phyloP scores from a whole-genome alignment of 2,329 filamentous ascomycete genomes.

The Claviceps spartinae region DNA sequence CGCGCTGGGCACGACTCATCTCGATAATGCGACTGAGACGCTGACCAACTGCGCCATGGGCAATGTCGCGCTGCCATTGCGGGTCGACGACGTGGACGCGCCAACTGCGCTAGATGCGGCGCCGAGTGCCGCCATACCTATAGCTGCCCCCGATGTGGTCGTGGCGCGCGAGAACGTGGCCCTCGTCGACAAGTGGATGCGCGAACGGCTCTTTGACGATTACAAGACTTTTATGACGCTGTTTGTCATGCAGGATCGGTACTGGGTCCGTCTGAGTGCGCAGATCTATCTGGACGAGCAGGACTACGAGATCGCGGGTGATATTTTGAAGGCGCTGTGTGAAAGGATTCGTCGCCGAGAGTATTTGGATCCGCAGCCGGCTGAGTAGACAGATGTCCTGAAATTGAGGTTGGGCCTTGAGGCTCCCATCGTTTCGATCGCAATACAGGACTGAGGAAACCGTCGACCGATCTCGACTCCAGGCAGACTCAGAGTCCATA shows the following conservation, averaged over 20 bases:
- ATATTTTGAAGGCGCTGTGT: constrained; percentile 38
- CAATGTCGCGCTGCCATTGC: constrained; percentile 61
- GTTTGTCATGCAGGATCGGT: constrained; percentile 43
- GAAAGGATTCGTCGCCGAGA: constrained; percentile 25
- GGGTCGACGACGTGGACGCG: constrained; percentile 14
- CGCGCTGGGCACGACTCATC: constrained; percentile 53
- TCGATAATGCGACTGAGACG: constrained; percentile 52
- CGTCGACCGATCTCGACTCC: too few relatives aligned
- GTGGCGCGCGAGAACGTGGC: constrained; percentile 19
- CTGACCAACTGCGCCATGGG: constrained; percentile 55
- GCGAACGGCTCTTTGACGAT: constrained; percentile 37
- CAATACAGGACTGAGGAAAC: too few relatives aligned
- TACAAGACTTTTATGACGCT: constrained; percentile 59
- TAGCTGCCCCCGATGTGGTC: neutral
- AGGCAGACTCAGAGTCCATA: too few relatives aligned
- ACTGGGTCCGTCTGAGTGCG: constrained; percentile 63
- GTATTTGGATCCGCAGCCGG: constrained; percentile 12
- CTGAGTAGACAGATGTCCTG: neutral
- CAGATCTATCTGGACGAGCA: constrained; percentile 72
- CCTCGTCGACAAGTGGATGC: constrained; percentile 43
- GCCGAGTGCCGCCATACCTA: neutral
- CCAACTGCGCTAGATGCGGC: constrained; percentile 13
- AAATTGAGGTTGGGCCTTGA: too few relatives aligned
- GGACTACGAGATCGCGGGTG: constrained; percentile 62
- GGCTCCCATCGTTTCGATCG: too few relatives aligned